Percentiles rank a stretch among this genome's conserved stretches.
phyloP scores from a whole-genome alignment of 768 basidiomycete species.

The Clathrus columnatus region DNA sequence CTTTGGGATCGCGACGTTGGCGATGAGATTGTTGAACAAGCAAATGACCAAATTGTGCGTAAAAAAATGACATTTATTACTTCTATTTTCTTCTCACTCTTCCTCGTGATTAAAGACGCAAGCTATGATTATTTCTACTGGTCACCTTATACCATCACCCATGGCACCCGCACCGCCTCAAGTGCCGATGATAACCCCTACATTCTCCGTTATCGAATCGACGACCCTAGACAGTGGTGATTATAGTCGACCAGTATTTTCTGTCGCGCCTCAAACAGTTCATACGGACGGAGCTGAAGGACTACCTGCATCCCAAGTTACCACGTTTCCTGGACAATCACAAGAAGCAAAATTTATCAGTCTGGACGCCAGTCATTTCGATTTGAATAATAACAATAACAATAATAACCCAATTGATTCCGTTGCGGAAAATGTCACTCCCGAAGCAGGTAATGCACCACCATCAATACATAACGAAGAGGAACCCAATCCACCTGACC shows the following conservation, averaged over 20 bases:
- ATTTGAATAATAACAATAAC: background rate
- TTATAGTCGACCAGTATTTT: slow-evolving; percentile 7
- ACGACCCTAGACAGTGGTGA: slow-evolving; percentile 14
- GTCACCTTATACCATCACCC: slow-evolving; percentile 52
- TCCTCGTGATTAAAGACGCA: slow-evolving; percentile 46
- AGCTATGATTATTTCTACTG: slow-evolving; percentile 87
- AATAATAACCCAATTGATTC: background rate
- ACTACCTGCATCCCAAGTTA: background rate
- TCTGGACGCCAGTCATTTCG: slow-evolving; percentile 10
- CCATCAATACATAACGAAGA: background rate
- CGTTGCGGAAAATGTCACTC: background rate
- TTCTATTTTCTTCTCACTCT: slow-evolving; percentile 41
- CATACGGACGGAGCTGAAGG: background rate
- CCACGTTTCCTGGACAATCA: slow-evolving; percentile 1
- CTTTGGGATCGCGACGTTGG: slow-evolving; percentile 53
- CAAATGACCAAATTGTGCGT: slow-evolving; percentile 35
- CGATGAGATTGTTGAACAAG: slow-evolving; percentile 55
- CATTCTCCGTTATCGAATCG: slow-evolving; percentile 13
- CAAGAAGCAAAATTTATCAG: slow-evolving; percentile 12
- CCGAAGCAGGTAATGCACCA: background rate
- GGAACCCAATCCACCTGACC: background rate
- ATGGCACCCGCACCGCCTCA: slow-evolving; percentile 15
- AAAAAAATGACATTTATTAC: slow-evolving; percentile 2
- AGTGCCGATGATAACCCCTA: slow-evolving; percentile 19
- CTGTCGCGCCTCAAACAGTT: slow-evolving; percentile 9